Evolutionary conservation across 2,329 filamentous ascomycete species (phyloP).

Genomic region (Penicillium brasilianum): DNA sequence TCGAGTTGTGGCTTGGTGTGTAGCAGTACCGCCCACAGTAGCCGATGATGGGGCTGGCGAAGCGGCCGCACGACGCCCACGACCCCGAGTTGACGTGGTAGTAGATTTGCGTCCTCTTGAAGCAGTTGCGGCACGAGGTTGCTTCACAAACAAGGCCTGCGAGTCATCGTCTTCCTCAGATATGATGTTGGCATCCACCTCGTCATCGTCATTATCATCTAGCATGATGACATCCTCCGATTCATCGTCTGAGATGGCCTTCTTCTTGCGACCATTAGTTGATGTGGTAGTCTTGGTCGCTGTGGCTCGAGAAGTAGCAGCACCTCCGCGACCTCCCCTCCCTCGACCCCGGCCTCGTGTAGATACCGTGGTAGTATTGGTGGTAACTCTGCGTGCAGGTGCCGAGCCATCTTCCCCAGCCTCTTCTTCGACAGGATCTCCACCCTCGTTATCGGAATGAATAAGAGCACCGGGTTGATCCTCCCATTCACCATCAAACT

Average conservation of each 20-base stretch:
- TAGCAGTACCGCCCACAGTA: constrained; percentile 35
- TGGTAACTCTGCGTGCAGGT: constrained; percentile 26
- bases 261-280: constrained; percentile 35
- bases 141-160: constrained; percentile 50
- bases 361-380: constrained; percentile 45
- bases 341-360: constrained; percentile 55
- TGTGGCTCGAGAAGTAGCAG: constrained; percentile 42
- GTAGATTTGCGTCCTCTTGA: constrained; percentile 33
- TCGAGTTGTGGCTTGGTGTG: constrained; percentile 33
- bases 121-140: constrained; percentile 35
- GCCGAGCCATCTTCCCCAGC: constrained; percentile 54
- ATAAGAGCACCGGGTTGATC: constrained; percentile 73
- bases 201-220: constrained; percentile 39
- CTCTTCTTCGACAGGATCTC: constrained; percentile 52
- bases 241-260: constrained; percentile 45
- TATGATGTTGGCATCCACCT: constrained; percentile 36
- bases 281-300: constrained; percentile 38
- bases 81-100: constrained; percentile 31
- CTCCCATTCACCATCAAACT: constrained; percentile 84
- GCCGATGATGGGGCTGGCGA: constrained; percentile 43
- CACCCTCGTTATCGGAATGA: constrained; percentile 56
- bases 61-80: constrained; percentile 34
- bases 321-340: constrained; percentile 49
- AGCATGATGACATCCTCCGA: constrained; percentile 48
- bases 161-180: constrained; percentile 43